These are phyloP conservation scores for Zymoseptoria brevis DNA, from an alignment of 2,329 filamentous ascomycete genomes.

Conservation along the genomic window DNA sequence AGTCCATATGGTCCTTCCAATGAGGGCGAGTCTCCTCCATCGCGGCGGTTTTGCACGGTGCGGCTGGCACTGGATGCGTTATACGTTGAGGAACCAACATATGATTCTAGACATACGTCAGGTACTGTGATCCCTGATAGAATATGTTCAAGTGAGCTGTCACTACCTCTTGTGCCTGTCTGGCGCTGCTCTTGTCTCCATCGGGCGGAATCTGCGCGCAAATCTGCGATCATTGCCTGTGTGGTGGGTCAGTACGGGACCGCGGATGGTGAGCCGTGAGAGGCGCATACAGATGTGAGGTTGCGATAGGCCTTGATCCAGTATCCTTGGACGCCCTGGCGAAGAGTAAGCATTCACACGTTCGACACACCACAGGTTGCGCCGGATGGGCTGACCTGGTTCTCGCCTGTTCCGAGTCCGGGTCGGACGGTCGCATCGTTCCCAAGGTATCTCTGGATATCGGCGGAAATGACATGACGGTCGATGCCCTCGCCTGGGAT, in stretches of 20 bases:
- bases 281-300: constrained; percentile 39
- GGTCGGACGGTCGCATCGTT: constrained; percentile 45
- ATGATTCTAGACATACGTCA: constrained; percentile 25
- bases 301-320: constrained; percentile 46
- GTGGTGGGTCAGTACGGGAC: constrained; percentile 8
- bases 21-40: constrained; percentile 30
- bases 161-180: constrained; percentile 40
- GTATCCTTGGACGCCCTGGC: constrained; percentile 39
- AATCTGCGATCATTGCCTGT: constrained; percentile 45
- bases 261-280: background rate
- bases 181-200: constrained; percentile 35
- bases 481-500: constrained; percentile 44
- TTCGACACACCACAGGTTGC: constrained; percentile 3
- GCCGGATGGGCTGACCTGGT: constrained; percentile 33
- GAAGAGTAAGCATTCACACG: constrained; percentile 14
- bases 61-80: constrained; percentile 33
- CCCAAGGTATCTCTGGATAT: constrained; percentile 46
- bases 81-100: constrained; percentile 33
- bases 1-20: constrained; percentile 26
- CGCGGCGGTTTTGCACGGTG: constrained; percentile 37
- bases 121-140: constrained; percentile 36
- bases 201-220: constrained; percentile 41
- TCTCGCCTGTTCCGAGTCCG: constrained; percentile 37
- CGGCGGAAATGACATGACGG: constrained; percentile 44
- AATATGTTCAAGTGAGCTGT: constrained; percentile 32